Base-by-base conservation (phyloP, 169 alveolate species). In the Haemoproteus tartakovskyi region DNA sequence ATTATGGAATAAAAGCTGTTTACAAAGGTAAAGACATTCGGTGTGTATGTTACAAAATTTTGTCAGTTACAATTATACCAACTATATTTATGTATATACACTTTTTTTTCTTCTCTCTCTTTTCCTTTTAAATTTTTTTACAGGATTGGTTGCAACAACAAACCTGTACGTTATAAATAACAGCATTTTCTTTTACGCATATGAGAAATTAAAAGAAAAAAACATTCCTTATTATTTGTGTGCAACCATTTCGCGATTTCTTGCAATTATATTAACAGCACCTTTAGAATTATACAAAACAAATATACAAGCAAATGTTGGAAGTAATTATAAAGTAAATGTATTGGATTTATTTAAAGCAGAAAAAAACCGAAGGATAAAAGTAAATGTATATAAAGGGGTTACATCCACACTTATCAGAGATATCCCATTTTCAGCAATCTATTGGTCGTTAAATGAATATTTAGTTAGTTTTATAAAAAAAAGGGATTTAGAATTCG, bases 361-460 rank as follows among this genome's bases (percentile, higher is more conserved):
- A 4, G 54, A 67, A 45, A 22, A 67, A 67, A 67, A 67, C 47
- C 24, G 70, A 67, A 67, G 45, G 54, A 18, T 67, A 36, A 67
- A 67, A 67, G 54, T 67, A 37, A 67, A 67, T 67, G 37, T 67
- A 24, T 67, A 67, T 46, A 67, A 67, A 67, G 82, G 82, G 1
- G 54, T 78, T 19, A 79, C 87, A 24, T 79, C 82, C 14, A 79
- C 87, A 8, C 80, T 85, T 78, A 51, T 78, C 19, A 56, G 87
- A 38, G 90, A 78, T 30, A 70, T 60, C 3, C 87, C 87, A 16
- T 85, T 85, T 38, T 67, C 87, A 29, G 87, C 90, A 24, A 45
- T 52, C 4, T 85, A 85, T 48, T 78, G 87, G 87, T 60, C 87
- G 18, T 21, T 85, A 1, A 78, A 79, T 16, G 90, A 84, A 29